Conservation (phyloP, 768 basidiomycete species). For the Amanita rimosa region DNA sequence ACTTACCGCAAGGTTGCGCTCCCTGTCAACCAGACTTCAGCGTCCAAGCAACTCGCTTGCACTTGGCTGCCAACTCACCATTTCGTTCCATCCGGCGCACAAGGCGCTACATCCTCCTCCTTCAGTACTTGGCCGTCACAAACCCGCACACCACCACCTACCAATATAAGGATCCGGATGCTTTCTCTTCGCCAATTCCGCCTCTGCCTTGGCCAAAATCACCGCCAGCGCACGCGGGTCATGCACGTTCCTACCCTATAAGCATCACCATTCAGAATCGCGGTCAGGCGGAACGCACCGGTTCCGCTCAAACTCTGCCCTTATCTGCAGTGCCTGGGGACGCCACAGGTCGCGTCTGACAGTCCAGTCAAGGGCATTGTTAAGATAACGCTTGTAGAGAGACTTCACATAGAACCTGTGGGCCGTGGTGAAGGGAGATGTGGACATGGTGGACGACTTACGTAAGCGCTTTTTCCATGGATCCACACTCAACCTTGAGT, state of each 20-base stretch:
- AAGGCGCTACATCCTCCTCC: slow-evolving; percentile 40
- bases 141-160: slow-evolving; percentile 32
- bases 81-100: slow-evolving; percentile 88
- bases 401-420: slow-evolving; percentile 85
- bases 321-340: slow-evolving; percentile 69
- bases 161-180: slow-evolving; percentile 94
- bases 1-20: slow-evolving; percentile 73
- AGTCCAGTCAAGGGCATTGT: slow-evolving; percentile 85
- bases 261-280: neutral
- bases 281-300: slow-evolving; percentile 39
- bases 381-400: slow-evolving; percentile 79
- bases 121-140: neutral
- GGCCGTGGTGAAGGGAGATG: slow-evolving; percentile 55
- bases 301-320: slow-evolving; percentile 91
- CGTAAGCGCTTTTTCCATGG: slow-evolving; percentile 32
- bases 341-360: slow-evolving; percentile 83
- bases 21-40: slow-evolving; percentile 31
- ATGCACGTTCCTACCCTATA: slow-evolving; percentile 51
- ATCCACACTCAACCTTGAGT: slow-evolving; percentile 64
- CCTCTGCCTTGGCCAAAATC: slow-evolving; percentile 77
- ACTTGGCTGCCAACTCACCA: slow-evolving; percentile 47
- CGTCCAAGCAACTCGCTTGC: slow-evolving; percentile 8
- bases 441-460: slow-evolving; percentile 30
- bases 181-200: slow-evolving; percentile 44
- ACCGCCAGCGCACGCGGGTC: slow-evolving; percentile 74